Evolutionary conservation across 257 asterid species (phyloP).

Genomic region (Przewalskia tangutica): DNA sequence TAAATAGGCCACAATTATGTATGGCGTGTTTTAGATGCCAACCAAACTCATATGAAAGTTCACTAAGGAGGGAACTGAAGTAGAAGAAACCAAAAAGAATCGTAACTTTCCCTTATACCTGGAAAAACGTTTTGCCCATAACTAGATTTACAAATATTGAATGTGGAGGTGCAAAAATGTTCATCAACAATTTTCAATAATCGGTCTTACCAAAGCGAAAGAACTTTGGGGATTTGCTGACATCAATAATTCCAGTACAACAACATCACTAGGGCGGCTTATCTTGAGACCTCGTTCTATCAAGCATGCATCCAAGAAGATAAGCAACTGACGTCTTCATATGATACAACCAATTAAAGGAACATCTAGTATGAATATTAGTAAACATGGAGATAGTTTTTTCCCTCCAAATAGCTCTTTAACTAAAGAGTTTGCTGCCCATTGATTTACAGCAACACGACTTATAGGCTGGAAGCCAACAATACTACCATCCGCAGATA

Average conservation of each 20-base stretch:
- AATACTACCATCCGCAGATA: no score
- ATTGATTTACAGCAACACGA: constrained; percentile 68
- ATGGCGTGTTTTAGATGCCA: no score
- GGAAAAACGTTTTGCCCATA: background rate
- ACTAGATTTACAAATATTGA: background rate
- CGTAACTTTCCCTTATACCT: background rate
- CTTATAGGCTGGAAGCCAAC: constrained; percentile 72
- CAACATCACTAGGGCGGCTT: constrained; percentile 29
- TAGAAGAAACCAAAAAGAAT: background rate
- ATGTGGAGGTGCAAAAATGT: background rate
- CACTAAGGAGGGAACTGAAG: background rate
- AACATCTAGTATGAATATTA: background rate
- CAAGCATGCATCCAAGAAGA: constrained; percentile 36
- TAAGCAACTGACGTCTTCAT: background rate
- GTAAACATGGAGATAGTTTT: constrained; percentile 63
- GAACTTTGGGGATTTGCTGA: constrained; percentile 39
- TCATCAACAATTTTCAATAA: no score
- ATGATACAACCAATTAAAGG: background rate
- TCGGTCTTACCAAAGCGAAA: constrained; percentile 60
- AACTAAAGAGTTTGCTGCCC: constrained; percentile 79
- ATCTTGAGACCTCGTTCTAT: constrained; percentile 64
- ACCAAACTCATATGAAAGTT: background rate
- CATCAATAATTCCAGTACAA: constrained; percentile 59
- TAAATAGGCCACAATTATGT: no score
- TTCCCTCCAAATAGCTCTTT: constrained; percentile 61